A percentile compares a stretch with the other conserved stretches of the same genome.
These are phyloP conservation scores for Carex cristatella DNA, from an alignment of 176 grass and related monocot species.

Conservation along the genomic window DNA sequence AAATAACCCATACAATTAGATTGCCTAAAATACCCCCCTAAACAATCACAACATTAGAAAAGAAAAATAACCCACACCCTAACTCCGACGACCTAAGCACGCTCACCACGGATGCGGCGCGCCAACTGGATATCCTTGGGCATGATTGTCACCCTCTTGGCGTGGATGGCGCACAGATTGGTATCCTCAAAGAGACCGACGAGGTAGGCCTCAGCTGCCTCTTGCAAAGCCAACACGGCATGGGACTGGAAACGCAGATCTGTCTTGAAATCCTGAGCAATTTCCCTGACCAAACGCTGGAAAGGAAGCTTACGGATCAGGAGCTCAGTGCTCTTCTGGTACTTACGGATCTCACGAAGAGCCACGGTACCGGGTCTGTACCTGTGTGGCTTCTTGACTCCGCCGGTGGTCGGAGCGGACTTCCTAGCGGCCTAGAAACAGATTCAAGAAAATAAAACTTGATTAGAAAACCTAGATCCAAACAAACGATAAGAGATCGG, in stretches of 20 bases:
- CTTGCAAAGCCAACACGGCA: constrained; percentile 15
- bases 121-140: constrained; percentile 20
- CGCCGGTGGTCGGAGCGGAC: constrained; percentile 20
- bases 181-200: constrained; percentile 26
- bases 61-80: background rate
- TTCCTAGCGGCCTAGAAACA: constrained; percentile 18
- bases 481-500: background rate
- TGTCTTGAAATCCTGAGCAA: constrained; percentile 39
- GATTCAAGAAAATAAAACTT: background rate
- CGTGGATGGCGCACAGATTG: constrained; percentile 19
- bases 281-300: constrained; percentile 33
- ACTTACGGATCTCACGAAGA: constrained; percentile 42
- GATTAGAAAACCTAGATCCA: constrained; percentile 22
- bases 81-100: constrained; percentile 6
- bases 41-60: background rate
- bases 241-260: constrained; percentile 32
- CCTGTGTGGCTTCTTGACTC: constrained; percentile 22
- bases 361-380: constrained; percentile 22
- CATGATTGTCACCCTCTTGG: constrained; percentile 21
- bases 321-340: constrained; percentile 45
- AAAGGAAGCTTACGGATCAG: constrained; percentile 38
- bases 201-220: constrained; percentile 16
- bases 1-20: background rate
- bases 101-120: constrained; percentile 19
- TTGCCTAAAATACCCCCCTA: background rate